phyloP scores from a whole-genome alignment of 768 basidiomycete genomes.

The Boletus vermiculosoides region DNA sequence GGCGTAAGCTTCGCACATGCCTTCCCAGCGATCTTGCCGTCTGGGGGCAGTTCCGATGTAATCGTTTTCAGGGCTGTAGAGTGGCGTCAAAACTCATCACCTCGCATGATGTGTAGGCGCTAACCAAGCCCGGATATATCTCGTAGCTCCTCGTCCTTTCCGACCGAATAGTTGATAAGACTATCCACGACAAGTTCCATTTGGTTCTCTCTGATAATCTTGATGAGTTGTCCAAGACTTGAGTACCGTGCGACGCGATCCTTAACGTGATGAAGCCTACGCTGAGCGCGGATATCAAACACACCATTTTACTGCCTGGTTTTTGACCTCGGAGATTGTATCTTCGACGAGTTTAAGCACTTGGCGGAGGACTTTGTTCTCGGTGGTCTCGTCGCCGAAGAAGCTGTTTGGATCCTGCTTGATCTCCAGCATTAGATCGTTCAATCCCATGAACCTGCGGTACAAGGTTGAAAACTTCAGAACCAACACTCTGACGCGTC shows the following conservation, averaged over 20 bases:
- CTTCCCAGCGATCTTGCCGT: slow-evolving; percentile 73
- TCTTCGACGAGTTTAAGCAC: slow-evolving; percentile 89
- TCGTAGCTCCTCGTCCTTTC: slow-evolving; percentile 88
- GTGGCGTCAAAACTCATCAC: slow-evolving; percentile 5
- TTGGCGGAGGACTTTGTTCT: slow-evolving; percentile 79
- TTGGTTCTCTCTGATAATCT: slow-evolving; percentile 78
- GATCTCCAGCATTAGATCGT: slow-evolving; percentile 89
- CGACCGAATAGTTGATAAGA: slow-evolving; percentile 80
- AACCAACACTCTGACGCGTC: slow-evolving; percentile 19
- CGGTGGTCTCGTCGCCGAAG: slow-evolving; percentile 79
- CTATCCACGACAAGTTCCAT: slow-evolving; percentile 89
- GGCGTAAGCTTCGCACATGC: slow-evolving; percentile 85
- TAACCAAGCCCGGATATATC: slow-evolving; percentile 92
- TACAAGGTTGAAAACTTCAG: slow-evolving; percentile 11
- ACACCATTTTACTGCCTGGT: slow-evolving; percentile 94
- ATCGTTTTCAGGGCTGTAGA: slow-evolving; percentile 87
- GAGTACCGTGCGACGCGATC: background rate
- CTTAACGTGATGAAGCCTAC: slow-evolving; percentile 1
- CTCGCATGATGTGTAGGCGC: background rate
- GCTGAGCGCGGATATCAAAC: background rate
- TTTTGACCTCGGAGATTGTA: slow-evolving; percentile 97
- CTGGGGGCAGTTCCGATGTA: slow-evolving; percentile 82
- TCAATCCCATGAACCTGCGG: slow-evolving; percentile 93
- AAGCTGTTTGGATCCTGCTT: slow-evolving; percentile 73
- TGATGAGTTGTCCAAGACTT: slow-evolving; percentile 88